A percentile compares a stretch with the other conserved stretches of the same genome.
Conservation (phyloP, 768 basidiomycete genomes). For the Boletus reticuloceps region DNA sequence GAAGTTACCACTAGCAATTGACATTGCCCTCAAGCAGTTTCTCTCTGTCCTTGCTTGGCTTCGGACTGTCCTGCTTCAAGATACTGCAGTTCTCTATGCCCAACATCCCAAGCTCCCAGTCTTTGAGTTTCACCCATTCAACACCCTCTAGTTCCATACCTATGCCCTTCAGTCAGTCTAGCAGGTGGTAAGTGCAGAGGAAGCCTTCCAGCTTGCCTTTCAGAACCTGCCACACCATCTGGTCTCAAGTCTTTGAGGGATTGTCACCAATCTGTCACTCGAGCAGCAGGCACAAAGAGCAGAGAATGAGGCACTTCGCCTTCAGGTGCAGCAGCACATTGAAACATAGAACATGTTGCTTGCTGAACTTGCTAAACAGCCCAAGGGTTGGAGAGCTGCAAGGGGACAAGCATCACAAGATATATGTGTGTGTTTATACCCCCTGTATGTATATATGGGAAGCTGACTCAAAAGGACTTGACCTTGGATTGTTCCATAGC, state of each 20-base stretch:
- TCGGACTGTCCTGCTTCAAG: conserved; percentile 32
- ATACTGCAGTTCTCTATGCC: conserved; percentile 28
- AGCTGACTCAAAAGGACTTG: too few relatives aligned
- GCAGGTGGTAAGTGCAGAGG: conserved; percentile 17
- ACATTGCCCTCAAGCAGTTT: conserved; percentile 29
- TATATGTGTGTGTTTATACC: too few relatives aligned
- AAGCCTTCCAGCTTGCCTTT: conserved; percentile 10
- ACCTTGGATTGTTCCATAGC: too few relatives aligned
- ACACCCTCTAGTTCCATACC: conserved; percentile 3
- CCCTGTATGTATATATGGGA: too few relatives aligned
- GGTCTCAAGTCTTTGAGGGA: background rate
- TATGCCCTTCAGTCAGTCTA: background rate
- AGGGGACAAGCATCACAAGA: background rate
- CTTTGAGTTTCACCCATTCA: conserved; percentile 30
- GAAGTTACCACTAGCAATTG: background rate
- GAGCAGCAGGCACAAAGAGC: background rate
- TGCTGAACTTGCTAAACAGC: background rate
- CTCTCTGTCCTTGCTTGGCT: conserved; percentile 24
- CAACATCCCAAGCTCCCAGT: conserved; percentile 18
- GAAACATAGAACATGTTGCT: background rate
- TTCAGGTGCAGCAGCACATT: background rate
- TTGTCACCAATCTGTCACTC: too few relatives aligned
- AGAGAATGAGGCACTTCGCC: background rate
- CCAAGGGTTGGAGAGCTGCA: background rate
- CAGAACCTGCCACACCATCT: conserved; percentile 25